phyloP scores from a whole-genome alignment of 2,329 filamentous ascomycete genomes.

The Phyllosticta citriasiana region DNA sequence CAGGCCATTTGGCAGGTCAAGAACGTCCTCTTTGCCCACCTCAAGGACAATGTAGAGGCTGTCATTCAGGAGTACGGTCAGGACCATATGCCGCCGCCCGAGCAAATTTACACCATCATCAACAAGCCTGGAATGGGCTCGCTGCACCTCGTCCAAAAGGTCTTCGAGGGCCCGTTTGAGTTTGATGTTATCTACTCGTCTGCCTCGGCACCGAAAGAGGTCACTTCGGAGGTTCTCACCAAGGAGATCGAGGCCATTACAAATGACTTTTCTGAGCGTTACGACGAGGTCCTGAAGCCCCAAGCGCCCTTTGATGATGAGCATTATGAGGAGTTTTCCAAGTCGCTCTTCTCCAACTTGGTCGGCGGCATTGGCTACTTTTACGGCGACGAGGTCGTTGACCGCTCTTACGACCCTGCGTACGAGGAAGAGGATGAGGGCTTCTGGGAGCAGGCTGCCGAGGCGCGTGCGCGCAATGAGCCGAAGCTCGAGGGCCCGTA shows the following conservation, averaged over 20 bases:
- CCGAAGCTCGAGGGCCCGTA: slow-evolving; percentile 70
- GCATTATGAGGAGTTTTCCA: slow-evolving; percentile 69
- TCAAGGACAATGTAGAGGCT: slow-evolving; percentile 55
- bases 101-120: slow-evolving; percentile 70
- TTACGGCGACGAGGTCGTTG: slow-evolving; percentile 76
- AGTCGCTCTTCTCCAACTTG: slow-evolving; percentile 88
- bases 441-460: slow-evolving; percentile 87
- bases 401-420: slow-evolving; percentile 81
- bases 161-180: slow-evolving; percentile 80
- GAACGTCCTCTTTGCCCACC: slow-evolving; percentile 49
- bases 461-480: slow-evolving; percentile 59
- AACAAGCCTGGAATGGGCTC: slow-evolving; percentile 65
- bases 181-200: slow-evolving; percentile 91
- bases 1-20: slow-evolving; percentile 79
- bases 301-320: slow-evolving; percentile 64
- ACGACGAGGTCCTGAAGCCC: slow-evolving; percentile 60
- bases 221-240: slow-evolving; percentile 56
- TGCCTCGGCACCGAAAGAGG: slow-evolving; percentile 47
- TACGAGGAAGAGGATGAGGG: slow-evolving; percentile 93
- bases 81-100: slow-evolving; percentile 66
- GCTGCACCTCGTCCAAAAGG: slow-evolving; percentile 79
- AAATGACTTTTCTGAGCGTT: slow-evolving; percentile 63
- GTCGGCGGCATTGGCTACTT: slow-evolving; percentile 94
- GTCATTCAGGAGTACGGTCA: slow-evolving; percentile 49
- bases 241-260: slow-evolving; percentile 57